Base-by-base conservation (phyloP, 2,329 filamentous ascomycete genomes). In the Microthyrium microscopicum region DNA sequence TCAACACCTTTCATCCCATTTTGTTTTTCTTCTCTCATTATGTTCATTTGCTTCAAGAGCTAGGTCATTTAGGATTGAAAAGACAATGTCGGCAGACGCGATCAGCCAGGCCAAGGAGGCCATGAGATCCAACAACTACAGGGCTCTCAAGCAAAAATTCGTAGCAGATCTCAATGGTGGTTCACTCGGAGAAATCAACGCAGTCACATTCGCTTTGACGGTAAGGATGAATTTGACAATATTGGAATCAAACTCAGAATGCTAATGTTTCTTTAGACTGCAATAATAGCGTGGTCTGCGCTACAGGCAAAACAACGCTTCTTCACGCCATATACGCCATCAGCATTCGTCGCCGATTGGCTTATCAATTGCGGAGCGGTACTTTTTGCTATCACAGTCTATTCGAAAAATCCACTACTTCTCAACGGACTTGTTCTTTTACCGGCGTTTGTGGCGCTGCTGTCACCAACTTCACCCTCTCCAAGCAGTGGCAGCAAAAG, bases 121-220 rank as follows among this genome's bases (percentile, higher is more conserved):
- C 27, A 9, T 29, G 15, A 29, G 9, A 11, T 27, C 30, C 21
- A 27, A 38, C 34, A 76, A 67, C 56, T 93, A 94, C 64, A 98
- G 94, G 60, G 71, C 78, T 48, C 67, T 78, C 44, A 98, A 98
- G 61, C 85, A 92, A 63, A 83, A 83, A 50, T 93, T 93, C 54
- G 89, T 98, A 49, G 93, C 87, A 35, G 81, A 84, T 53, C 71
- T 93, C 20, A 75, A 77, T 5, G 89, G 89, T 26, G 83, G 89
- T 38, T 68, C 73, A 20, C 74, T 92, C 39, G 61, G 67, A 44
- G 89, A 98, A 53, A 85, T 98, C 59, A 87, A 85, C 53, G 68
- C 71, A 46, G 80, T 95, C 44, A 83, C 81, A 30, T 68, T 80
- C 31, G 77, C 92, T 42, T 82, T 83, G 50, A 76, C 85, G 49